phyloP scores from a whole-genome alignment of 1,139 yeast species.

The Maudiozyma humilis region DNA sequence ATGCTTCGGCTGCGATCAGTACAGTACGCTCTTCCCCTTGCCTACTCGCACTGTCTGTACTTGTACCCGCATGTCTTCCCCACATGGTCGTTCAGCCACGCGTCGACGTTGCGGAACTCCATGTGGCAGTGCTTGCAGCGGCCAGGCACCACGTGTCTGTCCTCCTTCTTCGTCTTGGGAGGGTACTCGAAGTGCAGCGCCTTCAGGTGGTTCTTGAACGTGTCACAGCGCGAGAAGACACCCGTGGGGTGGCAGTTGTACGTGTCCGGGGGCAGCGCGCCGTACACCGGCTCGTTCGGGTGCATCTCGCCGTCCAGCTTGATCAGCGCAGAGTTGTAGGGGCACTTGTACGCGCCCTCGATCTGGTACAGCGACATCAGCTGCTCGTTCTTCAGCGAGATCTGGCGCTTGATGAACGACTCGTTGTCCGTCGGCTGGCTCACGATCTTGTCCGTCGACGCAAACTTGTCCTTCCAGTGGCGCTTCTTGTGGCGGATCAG shows the following conservation, averaged over 20 bases:
- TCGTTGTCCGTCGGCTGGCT: conserved; percentile 2
- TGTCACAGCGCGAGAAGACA: conserved; percentile 78
- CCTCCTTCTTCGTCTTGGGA: conserved; percentile 69
- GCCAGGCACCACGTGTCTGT: conserved; percentile 59
- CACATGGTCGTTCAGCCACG: conserved; percentile 69
- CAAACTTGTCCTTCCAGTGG: conserved; percentile 62
- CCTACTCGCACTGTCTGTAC: conserved; percentile 18
- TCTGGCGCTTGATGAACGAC: conserved; percentile 1
- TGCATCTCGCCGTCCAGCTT: conserved; percentile 23
- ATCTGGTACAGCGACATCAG: conserved; percentile 22
- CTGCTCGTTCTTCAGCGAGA: conserved; percentile 13
- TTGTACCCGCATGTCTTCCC: conserved; percentile 45
- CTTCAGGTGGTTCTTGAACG: conserved; percentile 80
- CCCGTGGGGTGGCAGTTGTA: conserved; percentile 66
- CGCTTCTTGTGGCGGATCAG: conserved; percentile 74
- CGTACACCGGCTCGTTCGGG: conserved; percentile 15
- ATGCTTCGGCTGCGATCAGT: too few relatives aligned
- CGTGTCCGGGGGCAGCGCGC: conserved; percentile 10
- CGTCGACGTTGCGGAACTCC: conserved; percentile 58
- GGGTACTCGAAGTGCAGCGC: conserved; percentile 87
- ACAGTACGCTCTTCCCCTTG: too few relatives aligned
- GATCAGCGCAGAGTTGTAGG: conserved; percentile 31
- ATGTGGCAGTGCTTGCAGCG: conserved; percentile 66
- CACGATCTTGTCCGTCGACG: conserved; percentile 10
- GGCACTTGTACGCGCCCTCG: conserved; percentile 42